Percentiles rank a stretch among this genome's conserved stretches.
Evolutionary conservation across 192 early-diverging fungal genomes (phyloP).

Genomic region (Backusella sp.): DNA sequence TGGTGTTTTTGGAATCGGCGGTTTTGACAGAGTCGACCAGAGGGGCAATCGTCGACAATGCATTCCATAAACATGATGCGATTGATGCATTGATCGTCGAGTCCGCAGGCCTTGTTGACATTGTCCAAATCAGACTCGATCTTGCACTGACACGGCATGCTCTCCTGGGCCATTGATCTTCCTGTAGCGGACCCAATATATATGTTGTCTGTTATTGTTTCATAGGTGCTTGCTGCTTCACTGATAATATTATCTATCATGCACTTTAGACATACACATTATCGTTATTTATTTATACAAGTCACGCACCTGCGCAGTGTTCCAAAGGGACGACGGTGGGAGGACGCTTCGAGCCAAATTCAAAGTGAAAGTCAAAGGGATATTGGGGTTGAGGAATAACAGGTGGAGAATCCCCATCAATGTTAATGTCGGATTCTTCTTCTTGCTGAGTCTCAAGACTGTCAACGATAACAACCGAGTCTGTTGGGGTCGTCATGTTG

Average conservation of each 20-base stretch:
- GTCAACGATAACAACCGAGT: not conserved
- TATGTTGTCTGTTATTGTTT: conserved; percentile 67
- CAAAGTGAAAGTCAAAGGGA: conserved; percentile 13
- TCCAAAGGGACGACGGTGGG: not conserved
- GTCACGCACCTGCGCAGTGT: not conserved
- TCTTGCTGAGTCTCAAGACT: not conserved
- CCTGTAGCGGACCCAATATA: conserved; percentile 72
- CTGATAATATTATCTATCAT: not conserved
- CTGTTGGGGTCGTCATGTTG: conserved; percentile 2
- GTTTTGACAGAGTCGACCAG: conserved; percentile 85
- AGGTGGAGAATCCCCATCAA: not conserved
- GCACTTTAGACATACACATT: not conserved
- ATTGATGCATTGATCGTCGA: conserved; percentile 90
- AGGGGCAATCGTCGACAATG: conserved; percentile 82
- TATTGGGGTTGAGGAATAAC: not conserved
- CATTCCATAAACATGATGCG: conserved; percentile 90
- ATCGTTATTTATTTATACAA: not conserved
- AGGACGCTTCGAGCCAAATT: conserved; percentile 12
- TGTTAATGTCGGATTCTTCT: conserved; percentile 1
- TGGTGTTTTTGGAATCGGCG: conserved; percentile 84
- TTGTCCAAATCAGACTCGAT: conserved; percentile 61
- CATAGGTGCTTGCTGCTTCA: conserved; percentile 58
- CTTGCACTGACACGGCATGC: conserved; percentile 75
- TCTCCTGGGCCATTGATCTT: conserved; percentile 63
- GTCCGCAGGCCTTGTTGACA: conserved; percentile 80